Conservation (phyloP, 2,329 filamentous ascomycete species). For the Aspergillus clavatus region DNA sequence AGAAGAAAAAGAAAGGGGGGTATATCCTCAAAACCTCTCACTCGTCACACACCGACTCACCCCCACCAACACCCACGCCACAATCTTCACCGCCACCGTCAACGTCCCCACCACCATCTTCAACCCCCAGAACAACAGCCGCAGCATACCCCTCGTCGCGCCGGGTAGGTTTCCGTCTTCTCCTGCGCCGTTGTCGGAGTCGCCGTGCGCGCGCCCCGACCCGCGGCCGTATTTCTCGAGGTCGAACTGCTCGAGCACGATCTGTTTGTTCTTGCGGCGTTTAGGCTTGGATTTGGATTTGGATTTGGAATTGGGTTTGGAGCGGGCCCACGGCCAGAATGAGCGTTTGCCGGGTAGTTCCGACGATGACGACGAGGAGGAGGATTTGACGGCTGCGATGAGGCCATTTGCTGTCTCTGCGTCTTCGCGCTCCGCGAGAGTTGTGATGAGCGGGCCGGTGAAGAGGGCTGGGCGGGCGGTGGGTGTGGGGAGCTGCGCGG, state of each 20-base stretch:
- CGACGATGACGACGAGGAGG: conserved; percentile 1
- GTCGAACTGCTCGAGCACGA: conserved; percentile 42
- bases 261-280: conserved; percentile 28
- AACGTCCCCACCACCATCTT: conserved; percentile 35
- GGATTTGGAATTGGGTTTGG: conserved; percentile 14
- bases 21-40: conserved; percentile 34
- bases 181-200: conserved; percentile 31
- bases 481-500: conserved; percentile 9
- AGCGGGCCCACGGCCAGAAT: conserved; percentile 15
- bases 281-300: conserved; percentile 13
- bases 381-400: conserved; percentile 31
- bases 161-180: conserved; percentile 39
- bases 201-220: too few relatives aligned
- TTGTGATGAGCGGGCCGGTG: conserved; percentile 32
- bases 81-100: conserved; percentile 35
- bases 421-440: conserved; percentile 41
- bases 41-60: conserved; percentile 38
- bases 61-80: conserved; percentile 40
- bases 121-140: conserved; percentile 36
- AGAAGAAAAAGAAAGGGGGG: not conserved
- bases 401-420: conserved; percentile 34
- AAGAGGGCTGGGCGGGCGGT: conserved; percentile 11
- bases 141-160: conserved; percentile 32
- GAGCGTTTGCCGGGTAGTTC: conserved; percentile 9
- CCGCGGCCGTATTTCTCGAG: conserved; percentile 42